These are phyloP conservation scores for Carpinus fangiana DNA, from an alignment of 306 rosid species.

Conservation along the genomic window DNA sequence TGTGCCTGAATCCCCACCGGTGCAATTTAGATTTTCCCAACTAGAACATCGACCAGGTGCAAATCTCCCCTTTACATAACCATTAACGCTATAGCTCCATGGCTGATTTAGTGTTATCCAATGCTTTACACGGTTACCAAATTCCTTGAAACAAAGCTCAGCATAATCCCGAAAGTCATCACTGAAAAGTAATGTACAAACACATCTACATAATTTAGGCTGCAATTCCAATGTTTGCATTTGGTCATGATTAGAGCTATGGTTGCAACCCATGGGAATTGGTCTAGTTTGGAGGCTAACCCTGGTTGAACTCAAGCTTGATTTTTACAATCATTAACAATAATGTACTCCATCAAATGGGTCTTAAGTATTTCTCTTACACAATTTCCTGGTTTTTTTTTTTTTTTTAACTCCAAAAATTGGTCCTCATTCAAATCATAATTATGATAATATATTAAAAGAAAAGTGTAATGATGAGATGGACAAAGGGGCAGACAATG, in stretches of 20 bases:
- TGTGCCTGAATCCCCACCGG: conserved; percentile 58
- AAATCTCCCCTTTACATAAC: conserved; percentile 43
- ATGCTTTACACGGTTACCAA: conserved; percentile 65
- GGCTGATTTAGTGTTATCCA: conserved; percentile 83
- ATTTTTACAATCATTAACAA: too few relatives aligned
- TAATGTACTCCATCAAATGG: too few relatives aligned
- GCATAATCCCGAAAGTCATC: conserved; percentile 52
- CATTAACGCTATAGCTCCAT: conserved; percentile 30
- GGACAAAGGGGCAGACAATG: too few relatives aligned
- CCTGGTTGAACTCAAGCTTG: too few relatives aligned
- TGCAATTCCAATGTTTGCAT: neutral
- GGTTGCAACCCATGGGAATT: too few relatives aligned
- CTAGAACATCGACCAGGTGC: conserved; percentile 69
- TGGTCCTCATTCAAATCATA: too few relatives aligned
- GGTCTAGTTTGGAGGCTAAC: too few relatives aligned
- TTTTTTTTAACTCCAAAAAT: too few relatives aligned
- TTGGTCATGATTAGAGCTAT: neutral
- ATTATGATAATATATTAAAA: too few relatives aligned
- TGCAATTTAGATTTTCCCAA: conserved; percentile 50
- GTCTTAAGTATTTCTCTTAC: too few relatives aligned
- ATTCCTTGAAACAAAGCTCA: conserved; percentile 63
- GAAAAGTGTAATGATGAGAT: too few relatives aligned
- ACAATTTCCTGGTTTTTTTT: too few relatives aligned
- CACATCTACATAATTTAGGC: neutral
- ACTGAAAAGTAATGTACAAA: conserved; percentile 15